Evolutionary conservation across 768 basidiomycete genomes (phyloP).

Genomic region (Lentinula lateritia): DNA sequence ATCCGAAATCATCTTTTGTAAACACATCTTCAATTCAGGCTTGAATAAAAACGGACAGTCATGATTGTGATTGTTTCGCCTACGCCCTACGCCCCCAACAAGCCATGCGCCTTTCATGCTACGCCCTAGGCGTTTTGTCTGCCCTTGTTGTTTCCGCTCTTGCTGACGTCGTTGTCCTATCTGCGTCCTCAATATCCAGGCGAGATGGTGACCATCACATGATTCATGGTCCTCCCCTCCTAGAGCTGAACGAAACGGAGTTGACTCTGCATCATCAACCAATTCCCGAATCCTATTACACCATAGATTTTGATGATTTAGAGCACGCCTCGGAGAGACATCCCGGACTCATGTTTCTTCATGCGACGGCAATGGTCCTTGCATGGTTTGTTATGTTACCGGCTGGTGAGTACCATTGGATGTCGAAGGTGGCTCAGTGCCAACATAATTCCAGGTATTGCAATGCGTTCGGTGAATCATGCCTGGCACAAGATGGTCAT

Average conservation of each 20-base stretch:
- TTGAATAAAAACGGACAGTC: background rate
- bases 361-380: conserved; percentile 66
- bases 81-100: background rate
- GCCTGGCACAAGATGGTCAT: conserved; percentile 53
- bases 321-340: conserved; percentile 41
- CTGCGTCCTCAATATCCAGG: conserved; percentile 11
- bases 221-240: conserved; percentile 42
- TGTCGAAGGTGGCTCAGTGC: background rate
- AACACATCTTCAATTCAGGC: background rate
- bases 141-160: conserved; percentile 17
- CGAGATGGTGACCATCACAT: conserved; percentile 34
- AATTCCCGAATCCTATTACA: conserved; percentile 79
- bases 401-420: conserved; percentile 40
- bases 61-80: background rate
- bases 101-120: conserved; percentile 20
- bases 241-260: conserved; percentile 76
- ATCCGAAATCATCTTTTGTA: background rate
- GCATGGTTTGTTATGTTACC: conserved; percentile 86
- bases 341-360: conserved; percentile 68
- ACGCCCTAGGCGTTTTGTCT: conserved; percentile 17
- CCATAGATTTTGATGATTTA: conserved; percentile 63
- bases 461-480: conserved; percentile 73
- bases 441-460: conserved; percentile 50
- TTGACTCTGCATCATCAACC: conserved; percentile 58
- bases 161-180: conserved; percentile 7